These are phyloP conservation scores for Tuber melanosporum DNA, from an alignment of 495 filamentous ascomycete species.

Conservation along the genomic window DNA sequence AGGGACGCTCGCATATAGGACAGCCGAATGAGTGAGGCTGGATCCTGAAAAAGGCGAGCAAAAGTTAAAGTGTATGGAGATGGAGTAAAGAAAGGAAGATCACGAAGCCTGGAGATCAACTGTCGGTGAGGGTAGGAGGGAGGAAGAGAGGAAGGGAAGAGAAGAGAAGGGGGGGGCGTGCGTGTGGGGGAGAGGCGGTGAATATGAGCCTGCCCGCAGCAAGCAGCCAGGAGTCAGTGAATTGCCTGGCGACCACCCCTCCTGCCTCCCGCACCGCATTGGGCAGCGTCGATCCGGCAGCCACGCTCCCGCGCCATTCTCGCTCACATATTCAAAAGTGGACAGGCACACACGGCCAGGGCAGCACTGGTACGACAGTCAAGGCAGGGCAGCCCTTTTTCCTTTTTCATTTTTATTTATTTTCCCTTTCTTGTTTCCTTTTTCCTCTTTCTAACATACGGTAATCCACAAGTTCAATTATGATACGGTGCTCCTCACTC, in stretches of 20 bases:
- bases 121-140: slow-evolving; percentile 36
- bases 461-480: not conserved
- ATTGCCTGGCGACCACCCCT: not conserved
- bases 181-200: slow-evolving; percentile 26
- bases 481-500: not conserved
- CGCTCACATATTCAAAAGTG: not conserved
- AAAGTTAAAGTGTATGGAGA: slow-evolving; percentile 41
- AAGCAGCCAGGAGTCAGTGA: slow-evolving; percentile 3
- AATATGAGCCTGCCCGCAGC: slow-evolving; percentile 22
- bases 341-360: not conserved
- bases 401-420: not conserved
- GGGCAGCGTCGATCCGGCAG: not conserved
- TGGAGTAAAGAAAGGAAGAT: slow-evolving; percentile 36
- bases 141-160: slow-evolving; percentile 38
- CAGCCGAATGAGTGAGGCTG: slow-evolving; percentile 44
- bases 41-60: slow-evolving; percentile 43
- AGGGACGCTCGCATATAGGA: too few species aligned
- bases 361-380: not conserved
- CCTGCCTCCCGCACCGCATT: slow-evolving; percentile 2
- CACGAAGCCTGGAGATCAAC: slow-evolving; percentile 39
- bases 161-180: slow-evolving; percentile 42
- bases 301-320: not conserved
- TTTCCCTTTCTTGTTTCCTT: not conserved
- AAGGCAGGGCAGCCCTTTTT: not conserved
- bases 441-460: not conserved